Base-by-base conservation (phyloP, 2,329 filamentous ascomycete genomes). In the Trichoderma pleuroti region DNA sequence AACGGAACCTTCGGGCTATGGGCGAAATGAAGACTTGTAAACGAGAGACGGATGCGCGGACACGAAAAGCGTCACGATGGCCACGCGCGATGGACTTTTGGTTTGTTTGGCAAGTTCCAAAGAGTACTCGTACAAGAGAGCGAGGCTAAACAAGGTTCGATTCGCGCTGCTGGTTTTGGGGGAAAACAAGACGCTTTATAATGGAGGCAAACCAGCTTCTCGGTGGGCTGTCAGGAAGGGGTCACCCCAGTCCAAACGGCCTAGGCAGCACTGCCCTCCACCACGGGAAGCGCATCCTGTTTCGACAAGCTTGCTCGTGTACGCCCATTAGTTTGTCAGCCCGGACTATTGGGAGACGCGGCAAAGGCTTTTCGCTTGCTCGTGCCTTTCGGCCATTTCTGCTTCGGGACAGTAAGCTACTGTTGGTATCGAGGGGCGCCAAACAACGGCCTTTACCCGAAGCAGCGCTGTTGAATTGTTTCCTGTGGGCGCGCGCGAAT, bases 221-320 rank as follows among this genome's bases (percentile, higher is more conserved):
- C 65, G 36, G 65, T 49, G 64, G 64, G 64, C 54, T 59, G 64
- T 39, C n/a, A 49, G 56, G 26, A 39, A 68, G 65, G 54, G 65
- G 30, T 32, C 63, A 59, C 66, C 56, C 66, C 66, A 68, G 66
- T 30, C 52, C 66, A 68, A 68, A 68, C 65, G 26, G 54, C 39
- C 36, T 68, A 68, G 66, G 66, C 66, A 68, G 66, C 66, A 68
- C 66, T 68, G 56, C 66, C 66, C 66, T 68, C 65, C 65, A 60
- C 39, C 65, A 21, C 36, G 56, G 65, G 42, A 52, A 36, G 28
- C 39, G 12, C 42, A 52, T 64, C 62, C 46, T 34, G 42, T 54
- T 64, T 54, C 42, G 39, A 60, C 39, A 66, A 66, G 63, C 46
- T 34, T 11, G 32, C 10, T 66, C 49, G 62, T 65, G 62, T 52